Evolutionary conservation across 1,284 basidiomycete genomes (phyloP).

Genomic region (Vanrija sp.): DNA sequence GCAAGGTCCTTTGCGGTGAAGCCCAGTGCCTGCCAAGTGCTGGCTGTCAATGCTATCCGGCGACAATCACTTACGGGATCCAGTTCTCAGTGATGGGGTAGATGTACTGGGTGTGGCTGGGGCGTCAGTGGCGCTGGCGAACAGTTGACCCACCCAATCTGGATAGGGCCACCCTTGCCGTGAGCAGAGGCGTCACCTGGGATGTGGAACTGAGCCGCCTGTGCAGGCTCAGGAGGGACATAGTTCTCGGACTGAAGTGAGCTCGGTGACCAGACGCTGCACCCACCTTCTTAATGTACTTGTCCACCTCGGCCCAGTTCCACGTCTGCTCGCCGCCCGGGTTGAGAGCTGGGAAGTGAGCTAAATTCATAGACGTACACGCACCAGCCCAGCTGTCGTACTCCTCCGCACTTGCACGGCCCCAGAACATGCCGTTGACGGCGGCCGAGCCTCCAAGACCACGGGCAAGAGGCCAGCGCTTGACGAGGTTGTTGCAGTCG

Average conservation of each 20-base stretch:
- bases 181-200: conserved; percentile 49
- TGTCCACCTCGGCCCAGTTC: conserved; percentile 45
- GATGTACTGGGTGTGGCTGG: conserved; percentile 47
- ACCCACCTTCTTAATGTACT: conserved; percentile 42
- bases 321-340: conserved; percentile 33
- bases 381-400: conserved; percentile 49
- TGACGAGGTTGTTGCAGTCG: conserved; percentile 24
- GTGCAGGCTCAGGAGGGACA: conserved; percentile 48
- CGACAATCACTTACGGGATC: conserved; percentile 40
- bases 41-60: no score
- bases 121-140: conserved; percentile 35
- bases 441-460: conserved; percentile 66
- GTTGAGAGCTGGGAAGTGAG: conserved; percentile 26
- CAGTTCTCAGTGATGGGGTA: conserved; percentile 56
- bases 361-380: not conserved
- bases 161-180: conserved; percentile 53
- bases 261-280: conserved; percentile 28
- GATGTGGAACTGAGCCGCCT: conserved; percentile 42
- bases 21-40: conserved; percentile 51
- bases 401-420: conserved; percentile 42
- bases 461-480: conserved; percentile 61
- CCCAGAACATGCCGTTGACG: conserved; percentile 66
- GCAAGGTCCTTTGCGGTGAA: conserved; percentile 51
- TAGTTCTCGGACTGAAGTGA: conserved; percentile 47
- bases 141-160: conserved; percentile 39